These are phyloP conservation scores for Fusarium mexicanum DNA, from an alignment of 2,329 filamentous ascomycete species.

Conservation along the genomic window DNA sequence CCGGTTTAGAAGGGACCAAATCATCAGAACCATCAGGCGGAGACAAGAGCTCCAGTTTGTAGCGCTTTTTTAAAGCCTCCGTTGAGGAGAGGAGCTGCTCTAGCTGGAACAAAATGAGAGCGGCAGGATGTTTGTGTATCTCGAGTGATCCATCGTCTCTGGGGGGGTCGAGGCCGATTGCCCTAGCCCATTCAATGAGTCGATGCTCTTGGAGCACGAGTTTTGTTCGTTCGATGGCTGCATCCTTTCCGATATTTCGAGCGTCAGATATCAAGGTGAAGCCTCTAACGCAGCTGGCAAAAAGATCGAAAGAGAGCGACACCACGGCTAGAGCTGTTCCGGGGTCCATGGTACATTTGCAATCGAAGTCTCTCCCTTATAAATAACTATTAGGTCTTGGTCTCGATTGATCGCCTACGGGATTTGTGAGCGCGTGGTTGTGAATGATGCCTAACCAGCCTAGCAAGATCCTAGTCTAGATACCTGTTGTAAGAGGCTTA, in stretches of 20 bases:
- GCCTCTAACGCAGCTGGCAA: not conserved
- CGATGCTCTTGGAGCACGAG: not conserved
- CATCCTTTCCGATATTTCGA: not conserved
- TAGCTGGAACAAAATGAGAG: not conserved
- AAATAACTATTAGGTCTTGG: not conserved
- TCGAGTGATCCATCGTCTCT: not conserved
- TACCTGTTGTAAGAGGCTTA: not conserved
- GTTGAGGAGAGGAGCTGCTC: not conserved
- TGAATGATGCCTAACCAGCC: not conserved
- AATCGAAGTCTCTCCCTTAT: fast-evolving
- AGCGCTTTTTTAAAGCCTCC: not conserved
- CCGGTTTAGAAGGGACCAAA: not conserved
- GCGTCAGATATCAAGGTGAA: not conserved
- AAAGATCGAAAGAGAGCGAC: not conserved
- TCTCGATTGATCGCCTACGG: not conserved
- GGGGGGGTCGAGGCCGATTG: not conserved
- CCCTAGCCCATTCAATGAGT: not conserved
- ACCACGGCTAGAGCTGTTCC: not conserved
- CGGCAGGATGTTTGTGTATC: not conserved
- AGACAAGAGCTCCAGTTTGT: not conserved
- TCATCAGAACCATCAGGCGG: not conserved
- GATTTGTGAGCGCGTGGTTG: not conserved
- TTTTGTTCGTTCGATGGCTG: not conserved
- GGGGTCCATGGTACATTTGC: not conserved
- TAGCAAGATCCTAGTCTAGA: not conserved